Base-by-base conservation (phyloP, 306 rosid genomes). In the Gynostemma pentaphyllum region DNA sequence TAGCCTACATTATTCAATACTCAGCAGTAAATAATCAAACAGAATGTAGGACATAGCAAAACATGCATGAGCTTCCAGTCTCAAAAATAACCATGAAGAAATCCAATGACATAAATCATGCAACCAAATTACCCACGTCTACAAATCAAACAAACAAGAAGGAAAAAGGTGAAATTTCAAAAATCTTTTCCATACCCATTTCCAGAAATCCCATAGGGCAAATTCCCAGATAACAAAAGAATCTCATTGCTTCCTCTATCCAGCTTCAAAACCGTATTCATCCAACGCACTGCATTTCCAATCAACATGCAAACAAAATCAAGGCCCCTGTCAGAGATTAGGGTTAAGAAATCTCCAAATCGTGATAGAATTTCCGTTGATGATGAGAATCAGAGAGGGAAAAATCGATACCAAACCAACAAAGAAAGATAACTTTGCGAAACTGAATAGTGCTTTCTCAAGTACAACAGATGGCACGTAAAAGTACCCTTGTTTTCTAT, bases 371-470 rank as follows among this genome's bases (percentile, higher is more conserved):
- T 34, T 26, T 18, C 45, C 26, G 21, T 0, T 67, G 71, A 26
- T 32, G 11, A 36, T 32, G 52, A 41, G 32, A 5, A 9, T 10
- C 15, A 3, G 23, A 19, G 28, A 62, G 13, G 47, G 11, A 49
- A 40, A 12, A 50, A 18, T 47, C 32, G 42, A 18, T 46, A 59
- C 30, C 29, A 65, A 55, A 26, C 22, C 36, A 59, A 42, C 65
- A 68, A 64, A 70, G 44, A 41, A 32, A 45, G 26, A 32, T 60
- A 37, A 66, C 75, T 72, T 72, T 19, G 69, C 23, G 70, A 76
- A 76, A 69, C 75, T 70, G 71, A 76, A 66, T 66, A 70, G 72
- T 64, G 74, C 70, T 59, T n/a, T n/a, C 74, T 32, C 72, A 50
- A 59, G 22, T 36, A 55, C 50, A 81, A 71, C 77, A 75, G 74